Evolutionary conservation across 768 basidiomycete genomes (phyloP).

Genomic region (Porpolomopsis calyptriformis): DNA sequence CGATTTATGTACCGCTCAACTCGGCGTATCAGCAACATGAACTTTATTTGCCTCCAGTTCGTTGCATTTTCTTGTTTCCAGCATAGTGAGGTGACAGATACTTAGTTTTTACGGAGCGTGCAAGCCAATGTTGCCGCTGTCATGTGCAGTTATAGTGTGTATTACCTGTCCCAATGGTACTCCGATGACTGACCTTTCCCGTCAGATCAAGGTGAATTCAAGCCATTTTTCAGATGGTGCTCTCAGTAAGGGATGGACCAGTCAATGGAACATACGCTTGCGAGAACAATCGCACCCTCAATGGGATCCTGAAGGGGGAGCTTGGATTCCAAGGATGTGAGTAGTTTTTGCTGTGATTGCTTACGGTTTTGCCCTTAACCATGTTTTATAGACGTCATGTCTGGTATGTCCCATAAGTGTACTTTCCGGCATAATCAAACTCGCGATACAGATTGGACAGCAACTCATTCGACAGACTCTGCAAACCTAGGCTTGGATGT

Average conservation of each 20-base stretch:
- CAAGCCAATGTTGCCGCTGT: conserved; percentile 63
- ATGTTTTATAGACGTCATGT: conserved; percentile 43
- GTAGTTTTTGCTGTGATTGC: conserved; percentile 11
- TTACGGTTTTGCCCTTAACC: not conserved
- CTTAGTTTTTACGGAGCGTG: conserved; percentile 48
- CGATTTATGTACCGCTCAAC: too few relatives aligned
- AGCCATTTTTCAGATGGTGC: not conserved
- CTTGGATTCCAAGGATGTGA: conserved; percentile 66
- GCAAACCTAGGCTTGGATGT: conserved; percentile 57
- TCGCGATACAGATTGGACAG: conserved; percentile 44
- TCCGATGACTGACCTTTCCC: not conserved
- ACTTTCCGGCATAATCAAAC: not conserved
- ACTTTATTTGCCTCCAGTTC: conserved; percentile 49
- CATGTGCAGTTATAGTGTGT: conserved; percentile 44
- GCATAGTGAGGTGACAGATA: not conserved
- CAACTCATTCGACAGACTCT: conserved; percentile 50
- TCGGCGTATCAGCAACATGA: conserved; percentile 56
- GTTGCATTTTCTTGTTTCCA: not conserved
- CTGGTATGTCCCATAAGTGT: conserved; percentile 13
- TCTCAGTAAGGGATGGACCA: conserved; percentile 25
- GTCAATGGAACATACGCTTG: conserved; percentile 67
- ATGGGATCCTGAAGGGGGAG: conserved; percentile 66
- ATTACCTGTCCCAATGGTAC: not conserved
- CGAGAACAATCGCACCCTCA: conserved; percentile 59
- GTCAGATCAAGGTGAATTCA: conserved; percentile 1